Evolutionary conservation across 768 basidiomycete species (phyloP).

Genomic region (Imleria badia): DNA sequence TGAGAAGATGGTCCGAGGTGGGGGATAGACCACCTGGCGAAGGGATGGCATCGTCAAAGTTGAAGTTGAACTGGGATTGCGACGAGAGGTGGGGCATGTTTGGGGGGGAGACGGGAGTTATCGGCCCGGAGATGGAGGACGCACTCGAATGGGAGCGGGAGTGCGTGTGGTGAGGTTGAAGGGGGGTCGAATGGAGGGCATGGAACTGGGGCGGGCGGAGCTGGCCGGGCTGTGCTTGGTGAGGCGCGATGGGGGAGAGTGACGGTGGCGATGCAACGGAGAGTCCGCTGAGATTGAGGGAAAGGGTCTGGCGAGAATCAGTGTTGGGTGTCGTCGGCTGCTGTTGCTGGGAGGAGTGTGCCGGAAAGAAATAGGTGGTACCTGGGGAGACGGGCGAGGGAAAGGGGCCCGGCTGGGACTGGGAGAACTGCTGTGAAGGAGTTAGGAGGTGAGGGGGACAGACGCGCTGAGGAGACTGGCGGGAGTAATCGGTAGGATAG

Average conservation of each 20-base stretch:
- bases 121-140: constrained; percentile 42
- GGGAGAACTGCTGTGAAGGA: not conserved
- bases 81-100: constrained; percentile 44
- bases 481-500: constrained; percentile 29
- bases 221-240: constrained; percentile 42
- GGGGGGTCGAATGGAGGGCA: constrained; percentile 45
- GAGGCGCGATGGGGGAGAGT: constrained; percentile 60
- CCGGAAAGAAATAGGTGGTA: constrained; percentile 22
- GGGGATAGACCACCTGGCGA: constrained; percentile 27
- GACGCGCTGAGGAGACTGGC: constrained; percentile 32
- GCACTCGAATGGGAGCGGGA: constrained; percentile 22
- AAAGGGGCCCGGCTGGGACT: constrained; percentile 9
- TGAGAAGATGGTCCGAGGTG: constrained; percentile 30
- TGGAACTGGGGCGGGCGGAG: constrained; percentile 59
- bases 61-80: constrained; percentile 48
- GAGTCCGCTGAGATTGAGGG: constrained; percentile 68
- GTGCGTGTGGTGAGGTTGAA: constrained; percentile 18
- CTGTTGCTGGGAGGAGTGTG: constrained; percentile 18
- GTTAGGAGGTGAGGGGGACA: constrained; percentile 23
- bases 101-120: constrained; percentile 58
- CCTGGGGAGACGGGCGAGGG: constrained; percentile 28
- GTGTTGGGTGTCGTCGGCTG: constrained; percentile 13
- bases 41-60: constrained; percentile 42
- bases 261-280: constrained; percentile 66
- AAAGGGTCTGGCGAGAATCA: constrained; percentile 37